Percentiles rank a stretch among this genome's conserved stretches.
These are phyloP conservation scores for Trypanosoma conorhini DNA, from an alignment of 208 protist species.

Conservation along the genomic window DNA sequence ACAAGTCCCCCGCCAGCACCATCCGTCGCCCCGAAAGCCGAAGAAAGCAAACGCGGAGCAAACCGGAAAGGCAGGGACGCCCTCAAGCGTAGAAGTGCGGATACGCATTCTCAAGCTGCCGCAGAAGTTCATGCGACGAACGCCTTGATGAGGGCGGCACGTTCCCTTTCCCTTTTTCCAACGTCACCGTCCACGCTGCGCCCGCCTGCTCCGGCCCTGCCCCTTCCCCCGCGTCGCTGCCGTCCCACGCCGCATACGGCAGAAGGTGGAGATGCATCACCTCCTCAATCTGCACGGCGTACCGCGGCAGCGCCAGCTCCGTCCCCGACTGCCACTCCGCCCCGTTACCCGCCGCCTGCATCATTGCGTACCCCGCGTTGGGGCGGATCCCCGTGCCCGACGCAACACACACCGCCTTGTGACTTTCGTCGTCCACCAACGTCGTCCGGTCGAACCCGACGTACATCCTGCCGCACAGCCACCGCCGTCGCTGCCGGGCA, in stretches of 20 bases:
- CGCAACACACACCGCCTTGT: slow-evolving; percentile 31
- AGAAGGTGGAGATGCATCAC: slow-evolving; percentile 71
- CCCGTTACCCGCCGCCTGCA: slow-evolving; percentile 57
- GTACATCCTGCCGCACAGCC: slow-evolving; percentile 46
- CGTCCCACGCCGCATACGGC: slow-evolving; percentile 32
- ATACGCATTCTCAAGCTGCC: slow-evolving; percentile 19
- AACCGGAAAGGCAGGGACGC: slow-evolving; percentile 21
- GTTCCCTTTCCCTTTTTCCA: neutral
- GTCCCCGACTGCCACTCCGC: slow-evolving; percentile 48
- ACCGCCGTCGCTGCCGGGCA: slow-evolving; percentile 43
- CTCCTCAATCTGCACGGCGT: slow-evolving; percentile 57
- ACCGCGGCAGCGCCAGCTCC: slow-evolving; percentile 47
- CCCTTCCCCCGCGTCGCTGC: neutral
- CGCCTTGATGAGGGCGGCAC: slow-evolving; percentile 1
- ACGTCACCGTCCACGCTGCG: neutral
- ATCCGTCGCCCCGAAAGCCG: neutral
- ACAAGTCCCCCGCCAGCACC: neutral
- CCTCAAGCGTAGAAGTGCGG: slow-evolving; percentile 21
- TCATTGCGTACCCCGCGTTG: slow-evolving; percentile 44
- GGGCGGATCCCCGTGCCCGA: slow-evolving; percentile 47
- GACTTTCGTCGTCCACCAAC: slow-evolving; percentile 42
- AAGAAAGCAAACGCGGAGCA: neutral
- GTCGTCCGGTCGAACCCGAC: slow-evolving; percentile 45
- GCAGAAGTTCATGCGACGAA: slow-evolving; percentile 11
- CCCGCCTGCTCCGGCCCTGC: neutral